Conservation (phyloP, 192 early-diverging fungal genomes). For the Linnemannia hyalina region DNA sequence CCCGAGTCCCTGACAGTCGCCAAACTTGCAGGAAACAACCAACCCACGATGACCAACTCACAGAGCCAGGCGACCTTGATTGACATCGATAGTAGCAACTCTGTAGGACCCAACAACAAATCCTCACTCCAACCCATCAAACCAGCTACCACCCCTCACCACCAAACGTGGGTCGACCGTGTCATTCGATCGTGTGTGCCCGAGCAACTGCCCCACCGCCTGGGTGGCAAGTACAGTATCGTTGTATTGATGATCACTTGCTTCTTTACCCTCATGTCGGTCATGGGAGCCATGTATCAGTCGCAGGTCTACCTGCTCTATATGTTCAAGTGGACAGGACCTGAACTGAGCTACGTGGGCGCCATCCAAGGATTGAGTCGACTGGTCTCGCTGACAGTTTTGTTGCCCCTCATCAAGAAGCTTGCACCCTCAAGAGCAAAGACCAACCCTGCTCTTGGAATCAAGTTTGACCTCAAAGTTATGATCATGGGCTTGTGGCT, state of each 20-base stretch:
- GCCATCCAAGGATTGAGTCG: slow-evolving; percentile 39
- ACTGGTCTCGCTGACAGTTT: slow-evolving; percentile 20
- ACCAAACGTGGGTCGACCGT: not conserved
- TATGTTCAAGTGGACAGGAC: slow-evolving; percentile 23
- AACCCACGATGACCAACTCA: not conserved
- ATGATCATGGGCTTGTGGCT: slow-evolving; percentile 23
- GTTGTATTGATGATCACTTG: slow-evolving; percentile 18
- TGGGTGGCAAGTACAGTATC: slow-evolving; percentile 43
- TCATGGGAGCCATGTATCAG: slow-evolving; percentile 3
- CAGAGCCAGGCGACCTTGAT: slow-evolving; percentile 1
- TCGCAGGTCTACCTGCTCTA: slow-evolving; percentile 24
- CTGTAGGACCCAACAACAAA: no score
- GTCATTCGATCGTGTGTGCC: not conserved
- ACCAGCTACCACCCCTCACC: not conserved
- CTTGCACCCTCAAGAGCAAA: not conserved
- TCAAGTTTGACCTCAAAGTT: slow-evolving; percentile 40
- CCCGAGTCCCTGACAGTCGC: slow-evolving; percentile 31
- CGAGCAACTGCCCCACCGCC: slow-evolving; percentile 22
- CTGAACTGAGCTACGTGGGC: slow-evolving; percentile 15
- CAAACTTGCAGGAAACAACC: not conserved
- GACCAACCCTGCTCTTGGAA: slow-evolving; percentile 7
- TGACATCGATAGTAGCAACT: not conserved
- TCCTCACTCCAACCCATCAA: not conserved
- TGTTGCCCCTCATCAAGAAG: slow-evolving; percentile 25
- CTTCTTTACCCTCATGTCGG: slow-evolving; percentile 20